Evolutionary conservation across 177 flowering plant species (phyloP), one percentile per base, ranked within the genome.

Genomic region (Vitis hybrid): DNA sequence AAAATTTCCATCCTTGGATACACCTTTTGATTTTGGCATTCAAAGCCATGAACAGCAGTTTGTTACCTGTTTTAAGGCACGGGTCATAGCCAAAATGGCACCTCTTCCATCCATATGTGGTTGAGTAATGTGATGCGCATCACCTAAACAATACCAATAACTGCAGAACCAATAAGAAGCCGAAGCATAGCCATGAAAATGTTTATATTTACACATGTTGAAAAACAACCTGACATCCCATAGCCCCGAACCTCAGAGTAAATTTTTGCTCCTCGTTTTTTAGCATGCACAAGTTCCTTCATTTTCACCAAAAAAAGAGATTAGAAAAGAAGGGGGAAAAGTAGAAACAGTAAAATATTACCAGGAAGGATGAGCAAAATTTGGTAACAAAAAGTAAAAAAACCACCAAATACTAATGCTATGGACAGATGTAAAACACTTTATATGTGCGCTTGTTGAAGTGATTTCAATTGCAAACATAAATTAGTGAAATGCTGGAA

Each of bases 221-320:
- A 70, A 32, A 64, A 66, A 30, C 52, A 59, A 94, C 98, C 98
- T 91, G 99, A 95, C 92, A 87, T 91, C 72, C 99, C 99, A 86
- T 91, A 95, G 60, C 99, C 99, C 63, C 94, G 86, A 77, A 95
- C 64, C 81, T 95, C 97, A 1, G 99, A 97, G 81, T 95, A 95
- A 30, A 92, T 81, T 77, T 86, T 90, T 66, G 98, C 98, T 71
- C 97, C 95, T 63, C 99, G 83, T 51, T 80, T 74, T 71, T 78
- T 82, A 57, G 99, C 99, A 87, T 95, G 98, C 74, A 86, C 88
- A 63, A 91, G 84, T 70, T 91, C 99, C 99, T 95, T 61, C 45
- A 63, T 51, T 63, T 58, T 14, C 7, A 71, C 17, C 3, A 14
- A 21, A 56, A 21, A 18, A 34, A 61, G 2, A 23, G 45, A 34